Evolutionary conservation across 1,139 yeast genomes (phyloP).

Genomic region (Blastobotrys malaysiensis): DNA sequence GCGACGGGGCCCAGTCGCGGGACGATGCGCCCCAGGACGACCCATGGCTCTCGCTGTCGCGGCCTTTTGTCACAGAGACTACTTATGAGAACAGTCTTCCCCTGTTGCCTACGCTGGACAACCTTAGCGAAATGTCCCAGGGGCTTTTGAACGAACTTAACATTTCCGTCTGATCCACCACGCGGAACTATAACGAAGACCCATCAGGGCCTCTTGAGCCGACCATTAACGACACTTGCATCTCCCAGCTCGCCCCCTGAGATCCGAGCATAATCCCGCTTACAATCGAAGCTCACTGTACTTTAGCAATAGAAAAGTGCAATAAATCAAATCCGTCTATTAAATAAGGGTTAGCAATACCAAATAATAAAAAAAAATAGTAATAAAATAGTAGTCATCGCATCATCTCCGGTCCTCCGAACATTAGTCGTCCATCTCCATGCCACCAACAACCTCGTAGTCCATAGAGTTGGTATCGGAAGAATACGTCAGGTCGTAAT

Average conservation of each 20-base stretch:
- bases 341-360: background rate
- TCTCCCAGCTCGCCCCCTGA: too few species aligned
- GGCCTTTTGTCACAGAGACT: background rate
- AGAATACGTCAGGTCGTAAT: conserved; percentile 42
- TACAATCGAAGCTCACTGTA: too few species aligned
- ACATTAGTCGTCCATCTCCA: conserved; percentile 31
- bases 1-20: background rate
- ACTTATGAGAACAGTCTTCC: conserved; percentile 2
- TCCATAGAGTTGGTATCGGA: conserved; percentile 15
- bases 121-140: conserved; percentile 6
- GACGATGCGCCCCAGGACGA: conserved; percentile 3
- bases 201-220: too few species aligned
- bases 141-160: conserved; percentile 4
- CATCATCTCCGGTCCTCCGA: conserved; percentile 34
- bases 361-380: conserved; percentile 1
- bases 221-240: too few species aligned
- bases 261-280: too few species aligned
- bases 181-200: too few species aligned
- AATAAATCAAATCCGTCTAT: background rate
- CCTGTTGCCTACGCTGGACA: conserved; percentile 2
- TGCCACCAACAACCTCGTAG: conserved; percentile 34
- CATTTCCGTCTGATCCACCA: background rate
- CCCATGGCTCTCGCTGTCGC: conserved; percentile 7
- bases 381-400: background rate
- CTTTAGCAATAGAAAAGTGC: background rate